These are phyloP conservation scores for Ogataea henricii DNA, from an alignment of 805 yeast species.

Conservation along the genomic window DNA sequence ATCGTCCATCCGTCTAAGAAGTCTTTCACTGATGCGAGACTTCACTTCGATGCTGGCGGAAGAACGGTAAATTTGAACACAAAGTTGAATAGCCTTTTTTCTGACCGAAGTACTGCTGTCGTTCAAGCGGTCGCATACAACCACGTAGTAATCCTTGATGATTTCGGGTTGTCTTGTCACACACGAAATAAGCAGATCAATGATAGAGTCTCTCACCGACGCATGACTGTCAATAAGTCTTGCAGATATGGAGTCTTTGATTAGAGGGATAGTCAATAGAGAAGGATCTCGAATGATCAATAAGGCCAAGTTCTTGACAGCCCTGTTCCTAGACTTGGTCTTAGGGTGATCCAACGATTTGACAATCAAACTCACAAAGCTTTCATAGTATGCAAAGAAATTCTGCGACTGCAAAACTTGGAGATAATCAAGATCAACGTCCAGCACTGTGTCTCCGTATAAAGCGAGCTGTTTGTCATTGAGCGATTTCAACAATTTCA, in stretches of 20 bases:
- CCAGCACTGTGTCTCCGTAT: not conserved
- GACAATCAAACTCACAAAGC: constrained; percentile 52
- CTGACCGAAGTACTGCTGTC: constrained; percentile 70
- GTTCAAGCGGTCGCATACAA: constrained; percentile 48
- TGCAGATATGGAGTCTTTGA: constrained; percentile 53
- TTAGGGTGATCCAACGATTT: constrained; percentile 49
- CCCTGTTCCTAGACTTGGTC: constrained; percentile 58
- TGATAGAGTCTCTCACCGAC: constrained; percentile 72
- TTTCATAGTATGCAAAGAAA: constrained; percentile 47
- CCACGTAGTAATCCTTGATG: constrained; percentile 49
- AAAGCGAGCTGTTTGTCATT: constrained; percentile 6
- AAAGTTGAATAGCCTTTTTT: constrained; percentile 57
- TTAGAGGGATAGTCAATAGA: constrained; percentile 49
- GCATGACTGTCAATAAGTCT: constrained; percentile 64
- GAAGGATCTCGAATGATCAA: constrained; percentile 55
- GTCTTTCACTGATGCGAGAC: constrained; percentile 47
- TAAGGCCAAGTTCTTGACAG: constrained; percentile 61
- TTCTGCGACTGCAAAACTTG: constrained; percentile 34
- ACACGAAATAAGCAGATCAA: constrained; percentile 62
- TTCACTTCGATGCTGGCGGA: constrained; percentile 37
- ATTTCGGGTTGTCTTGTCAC: constrained; percentile 45
- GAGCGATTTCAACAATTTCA: constrained; percentile 8
- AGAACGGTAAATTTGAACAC: constrained; percentile 47
- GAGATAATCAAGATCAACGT: constrained; percentile 20
- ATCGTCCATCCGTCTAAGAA: constrained; percentile 63